These are phyloP conservation scores for Cordyceps cicadae DNA, from an alignment of 2,329 filamentous ascomycete species.

Conservation along the genomic window DNA sequence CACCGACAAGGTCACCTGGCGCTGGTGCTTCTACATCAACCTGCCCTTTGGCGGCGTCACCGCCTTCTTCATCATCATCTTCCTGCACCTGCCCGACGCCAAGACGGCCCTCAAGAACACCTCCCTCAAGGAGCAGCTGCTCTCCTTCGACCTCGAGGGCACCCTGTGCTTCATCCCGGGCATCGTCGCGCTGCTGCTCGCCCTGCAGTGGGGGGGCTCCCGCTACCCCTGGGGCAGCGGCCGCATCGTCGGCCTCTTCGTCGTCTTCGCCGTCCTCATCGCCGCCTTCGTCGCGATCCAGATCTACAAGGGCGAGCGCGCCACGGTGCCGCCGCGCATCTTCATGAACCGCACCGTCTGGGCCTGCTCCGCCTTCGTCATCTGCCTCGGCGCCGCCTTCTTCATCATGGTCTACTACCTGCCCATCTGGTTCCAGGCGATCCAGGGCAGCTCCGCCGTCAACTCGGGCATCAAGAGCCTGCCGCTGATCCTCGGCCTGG, in stretches of 20 bases:
- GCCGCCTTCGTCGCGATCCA: conserved; percentile 20
- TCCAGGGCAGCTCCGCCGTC: conserved; percentile 21
- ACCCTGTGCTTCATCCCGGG: conserved; percentile 21
- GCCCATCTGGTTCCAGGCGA: conserved; percentile 39
- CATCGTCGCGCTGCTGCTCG: conserved; percentile 36
- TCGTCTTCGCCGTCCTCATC: conserved; percentile 18
- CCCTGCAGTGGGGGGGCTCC: conserved; percentile 35
- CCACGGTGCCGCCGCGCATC: conserved; percentile 33
- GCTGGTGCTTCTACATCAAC: conserved; percentile 26
- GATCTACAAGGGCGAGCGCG: conserved; percentile 25
- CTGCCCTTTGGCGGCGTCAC: conserved; percentile 27
- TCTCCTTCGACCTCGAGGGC: conserved; percentile 30
- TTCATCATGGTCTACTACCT: conserved; percentile 31
- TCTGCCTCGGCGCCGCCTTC: conserved; percentile 20
- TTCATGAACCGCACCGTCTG: conserved; percentile 32
- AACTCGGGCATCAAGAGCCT: conserved; percentile 14
- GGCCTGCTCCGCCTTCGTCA: conserved; percentile 24
- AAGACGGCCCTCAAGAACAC: conserved; percentile 6
- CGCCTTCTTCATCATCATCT: conserved; percentile 19
- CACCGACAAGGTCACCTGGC: conserved; percentile 20
- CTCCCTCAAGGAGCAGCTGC: conserved; percentile 32
- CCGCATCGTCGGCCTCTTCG: conserved; percentile 39
- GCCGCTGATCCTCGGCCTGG: conserved; percentile 13
- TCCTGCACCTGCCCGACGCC: conserved; percentile 15
- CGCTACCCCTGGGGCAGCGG: conserved; percentile 21